A percentile compares a stretch with the other conserved stretches of the same genome.
These are phyloP conservation scores for Ilex aquifolium DNA, from an alignment of 257 asterid genomes.

Conservation along the genomic window DNA sequence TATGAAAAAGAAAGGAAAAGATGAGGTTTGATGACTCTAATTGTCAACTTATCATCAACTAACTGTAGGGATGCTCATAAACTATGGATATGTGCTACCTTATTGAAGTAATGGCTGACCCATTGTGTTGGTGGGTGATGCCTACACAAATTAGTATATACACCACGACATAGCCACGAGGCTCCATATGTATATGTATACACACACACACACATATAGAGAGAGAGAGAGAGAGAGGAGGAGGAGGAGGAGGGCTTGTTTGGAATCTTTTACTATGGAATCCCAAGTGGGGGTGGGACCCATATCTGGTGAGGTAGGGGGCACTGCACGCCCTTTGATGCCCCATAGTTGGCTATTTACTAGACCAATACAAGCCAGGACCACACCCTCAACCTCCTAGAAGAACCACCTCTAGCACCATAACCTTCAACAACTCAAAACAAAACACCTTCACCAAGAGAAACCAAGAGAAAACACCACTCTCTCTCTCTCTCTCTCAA, in stretches of 20 bases:
- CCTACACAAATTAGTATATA: conserved; percentile 15
- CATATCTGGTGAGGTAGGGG: conserved; percentile 44
- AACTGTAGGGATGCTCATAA: conserved; percentile 24
- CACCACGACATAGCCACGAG: background rate
- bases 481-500: conserved; percentile 5
- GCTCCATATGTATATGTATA: too few relatives aligned
- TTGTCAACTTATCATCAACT: too few relatives aligned
- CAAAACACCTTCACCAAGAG: conserved; percentile 1
- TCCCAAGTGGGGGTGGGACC: conserved; percentile 42
- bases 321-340: conserved; percentile 60
- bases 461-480: background rate
- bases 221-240: background rate
- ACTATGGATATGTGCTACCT: conserved; percentile 39
- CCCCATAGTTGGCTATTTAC: conserved; percentile 58
- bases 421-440: conserved; percentile 5
- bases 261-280: conserved; percentile 10
- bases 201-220: too few relatives aligned
- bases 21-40: too few relatives aligned
- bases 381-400: conserved; percentile 27
- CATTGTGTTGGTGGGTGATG: conserved; percentile 56
- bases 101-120: conserved; percentile 45
- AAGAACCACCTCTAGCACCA: conserved; percentile 15
- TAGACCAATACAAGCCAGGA: conserved; percentile 48
- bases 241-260: background rate
- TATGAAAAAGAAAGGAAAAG: too few relatives aligned